Evolutionary conservation across 1,284 basidiomycete genomes (phyloP).

Genomic region (Irpex sp.): DNA sequence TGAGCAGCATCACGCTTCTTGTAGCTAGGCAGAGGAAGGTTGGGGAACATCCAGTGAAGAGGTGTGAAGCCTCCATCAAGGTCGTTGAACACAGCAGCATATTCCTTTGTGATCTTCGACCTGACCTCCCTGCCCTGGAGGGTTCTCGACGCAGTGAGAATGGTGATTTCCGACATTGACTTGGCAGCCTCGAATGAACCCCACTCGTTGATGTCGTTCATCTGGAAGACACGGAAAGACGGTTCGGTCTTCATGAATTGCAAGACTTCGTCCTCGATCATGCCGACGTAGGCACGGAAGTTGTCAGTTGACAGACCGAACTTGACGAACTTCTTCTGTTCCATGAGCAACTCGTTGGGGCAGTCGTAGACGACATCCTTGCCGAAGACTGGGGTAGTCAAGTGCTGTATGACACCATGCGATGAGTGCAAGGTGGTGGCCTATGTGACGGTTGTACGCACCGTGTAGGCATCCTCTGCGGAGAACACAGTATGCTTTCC

Average conservation of each 20-base stretch:
- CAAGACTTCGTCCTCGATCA: slow-evolving; percentile 85
- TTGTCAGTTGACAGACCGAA: slow-evolving; percentile 91
- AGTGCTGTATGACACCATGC: slow-evolving; percentile 43
- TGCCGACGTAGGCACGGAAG: slow-evolving; percentile 84
- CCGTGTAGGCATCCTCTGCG: slow-evolving; percentile 96
- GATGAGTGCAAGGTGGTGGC: neutral
- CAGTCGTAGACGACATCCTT: slow-evolving; percentile 98
- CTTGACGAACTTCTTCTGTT: slow-evolving; percentile 98
- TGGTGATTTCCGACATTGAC: slow-evolving; percentile 87
- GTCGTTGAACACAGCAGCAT: slow-evolving; percentile 85
- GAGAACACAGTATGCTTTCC: slow-evolving; percentile 90
- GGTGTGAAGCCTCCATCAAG: slow-evolving; percentile 92
- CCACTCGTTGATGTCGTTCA: slow-evolving; percentile 64
- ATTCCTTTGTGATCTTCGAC: slow-evolving; percentile 71
- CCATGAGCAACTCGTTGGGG: slow-evolving; percentile 96
- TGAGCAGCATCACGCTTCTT: slow-evolving; percentile 85
- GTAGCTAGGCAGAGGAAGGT: slow-evolving; percentile 89
- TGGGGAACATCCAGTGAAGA: slow-evolving; percentile 92
- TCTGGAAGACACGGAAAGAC: slow-evolving; percentile 56
- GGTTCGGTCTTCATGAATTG: slow-evolving; percentile 63
- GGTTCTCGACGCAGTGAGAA: slow-evolving; percentile 89
- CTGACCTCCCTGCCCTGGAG: slow-evolving; percentile 93
- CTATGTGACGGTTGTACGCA: slow-evolving; percentile 22
- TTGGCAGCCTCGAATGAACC: slow-evolving; percentile 70
- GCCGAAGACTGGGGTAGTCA: slow-evolving; percentile 92